A percentile compares a stretch with the other conserved stretches of the same genome.
These are phyloP conservation scores for Polyporus arcularius DNA, from an alignment of 768 basidiomycete species.

Conservation along the genomic window DNA sequence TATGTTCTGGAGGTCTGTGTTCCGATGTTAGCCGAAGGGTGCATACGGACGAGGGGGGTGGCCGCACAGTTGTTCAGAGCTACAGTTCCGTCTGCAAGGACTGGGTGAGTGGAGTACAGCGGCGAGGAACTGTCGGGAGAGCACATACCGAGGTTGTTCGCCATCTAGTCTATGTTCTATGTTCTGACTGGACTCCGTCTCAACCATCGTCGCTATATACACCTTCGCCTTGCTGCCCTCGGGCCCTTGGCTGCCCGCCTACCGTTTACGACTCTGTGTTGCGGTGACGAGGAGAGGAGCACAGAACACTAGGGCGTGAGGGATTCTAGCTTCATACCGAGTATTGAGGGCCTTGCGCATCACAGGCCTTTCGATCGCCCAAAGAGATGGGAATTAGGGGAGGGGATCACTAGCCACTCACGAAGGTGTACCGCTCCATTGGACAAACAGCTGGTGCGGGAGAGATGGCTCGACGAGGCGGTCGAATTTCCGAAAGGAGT, in stretches of 20 bases:
- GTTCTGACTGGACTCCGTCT: not conserved
- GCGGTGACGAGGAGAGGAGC: constrained; percentile 9
- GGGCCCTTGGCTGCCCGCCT: constrained; percentile 4
- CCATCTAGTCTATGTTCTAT: constrained; percentile 8
- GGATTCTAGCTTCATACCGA: constrained; percentile 12
- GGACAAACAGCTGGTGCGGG: not conserved
- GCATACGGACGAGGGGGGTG: not conserved
- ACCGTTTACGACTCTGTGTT: not conserved
- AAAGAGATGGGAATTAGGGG: constrained; percentile 12
- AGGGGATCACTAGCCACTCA: not conserved
- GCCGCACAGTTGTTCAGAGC: constrained; percentile 46
- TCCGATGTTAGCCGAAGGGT: not conserved
- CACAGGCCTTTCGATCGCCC: constrained; percentile 19
- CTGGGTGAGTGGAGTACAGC: not conserved
- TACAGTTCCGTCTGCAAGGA: constrained; percentile 19
- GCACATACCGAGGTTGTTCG: constrained; percentile 2
- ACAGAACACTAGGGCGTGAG: constrained; percentile 5
- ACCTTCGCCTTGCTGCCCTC: constrained; percentile 6
- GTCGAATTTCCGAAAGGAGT: constrained; percentile 6
- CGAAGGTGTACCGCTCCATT: constrained; percentile 8
- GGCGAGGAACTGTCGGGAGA: not conserved
- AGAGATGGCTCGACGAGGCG: constrained; percentile 2
- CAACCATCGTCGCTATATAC: constrained; percentile 16
- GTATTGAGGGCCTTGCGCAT: constrained; percentile 17
- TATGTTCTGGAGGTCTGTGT: constrained; percentile 56